Percentiles rank a stretch among this genome's conserved stretches.
Evolutionary conservation across 768 basidiomycete genomes (phyloP).

Genomic region (Naematelia aurantialba): DNA sequence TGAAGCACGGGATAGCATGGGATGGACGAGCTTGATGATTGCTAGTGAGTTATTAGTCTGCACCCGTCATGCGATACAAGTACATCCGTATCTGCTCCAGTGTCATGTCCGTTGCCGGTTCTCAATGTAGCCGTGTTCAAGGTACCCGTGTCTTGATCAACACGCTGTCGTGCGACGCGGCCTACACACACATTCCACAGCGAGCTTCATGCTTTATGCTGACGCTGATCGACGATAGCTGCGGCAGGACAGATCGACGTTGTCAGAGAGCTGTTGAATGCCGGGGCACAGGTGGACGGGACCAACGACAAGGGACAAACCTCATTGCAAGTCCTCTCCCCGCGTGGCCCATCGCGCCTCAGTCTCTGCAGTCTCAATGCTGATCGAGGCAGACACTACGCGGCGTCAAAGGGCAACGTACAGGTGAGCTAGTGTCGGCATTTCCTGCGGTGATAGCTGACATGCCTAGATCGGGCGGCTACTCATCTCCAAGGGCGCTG

Average conservation of each 20-base stretch:
- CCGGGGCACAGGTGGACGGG: conserved; percentile 46
- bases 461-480: conserved; percentile 71
- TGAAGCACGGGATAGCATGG: conserved; percentile 43
- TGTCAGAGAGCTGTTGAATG: conserved; percentile 44
- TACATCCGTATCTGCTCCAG: too few relatives aligned
- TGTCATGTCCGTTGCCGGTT: too few relatives aligned
- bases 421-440: conserved; percentile 10
- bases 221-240: too few relatives aligned
- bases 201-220: too few relatives aligned
- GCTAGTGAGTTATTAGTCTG: conserved; percentile 42
- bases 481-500: conserved; percentile 80
- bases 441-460: conserved; percentile 7
- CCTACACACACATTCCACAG: too few relatives aligned
- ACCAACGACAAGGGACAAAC: conserved; percentile 50
- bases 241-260: conserved; percentile 44
- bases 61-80: too few relatives aligned
- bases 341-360: neutral
- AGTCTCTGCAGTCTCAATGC: too few relatives aligned
- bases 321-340: conserved; percentile 40
- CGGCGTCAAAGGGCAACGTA: conserved; percentile 49
- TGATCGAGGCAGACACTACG: conserved; percentile 46
- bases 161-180: too few relatives aligned
- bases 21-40: conserved; percentile 51
- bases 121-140: too few relatives aligned
- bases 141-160: too few relatives aligned